Evolutionary conservation across 1,139 yeast genomes (phyloP).

Genomic region (Citeromyces hawaiiensis): DNA sequence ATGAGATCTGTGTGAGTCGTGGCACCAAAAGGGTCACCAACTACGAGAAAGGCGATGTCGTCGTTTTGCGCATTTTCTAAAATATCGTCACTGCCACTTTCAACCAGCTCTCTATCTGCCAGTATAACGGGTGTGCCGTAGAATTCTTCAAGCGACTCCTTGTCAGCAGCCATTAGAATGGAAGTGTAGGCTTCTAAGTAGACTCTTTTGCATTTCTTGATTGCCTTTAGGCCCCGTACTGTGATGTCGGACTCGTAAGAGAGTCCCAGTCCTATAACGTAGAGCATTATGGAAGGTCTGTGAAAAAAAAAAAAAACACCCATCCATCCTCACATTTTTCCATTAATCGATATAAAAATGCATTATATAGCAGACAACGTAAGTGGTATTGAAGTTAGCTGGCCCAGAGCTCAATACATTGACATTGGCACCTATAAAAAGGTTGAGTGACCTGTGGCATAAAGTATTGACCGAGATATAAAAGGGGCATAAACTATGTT

Average conservation of each 20-base stretch:
- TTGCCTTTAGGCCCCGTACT: slow-evolving; percentile 83
- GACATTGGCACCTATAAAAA: too few relatives aligned
- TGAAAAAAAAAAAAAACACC: too few relatives aligned
- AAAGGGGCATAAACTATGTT: too few relatives aligned
- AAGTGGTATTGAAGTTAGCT: too few relatives aligned
- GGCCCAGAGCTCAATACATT: too few relatives aligned
- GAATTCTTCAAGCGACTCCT: slow-evolving; percentile 53
- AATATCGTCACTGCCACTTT: slow-evolving; percentile 74
- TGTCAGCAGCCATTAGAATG: slow-evolving; percentile 84
- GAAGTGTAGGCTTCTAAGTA: slow-evolving; percentile 94
- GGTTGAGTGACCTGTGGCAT: too few relatives aligned
- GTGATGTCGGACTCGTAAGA: slow-evolving; percentile 86
- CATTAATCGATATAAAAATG: too few relatives aligned
- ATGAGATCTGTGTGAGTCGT: slow-evolving; percentile 95
- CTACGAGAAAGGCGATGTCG: slow-evolving; percentile 88
- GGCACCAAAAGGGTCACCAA: slow-evolving; percentile 97
- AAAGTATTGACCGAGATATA: too few relatives aligned
- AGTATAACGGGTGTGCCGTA: slow-evolving; percentile 77
- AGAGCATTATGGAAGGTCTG: too few relatives aligned
- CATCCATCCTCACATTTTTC: too few relatives aligned
- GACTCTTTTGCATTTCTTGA: slow-evolving; percentile 72
- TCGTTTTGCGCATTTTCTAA: slow-evolving; percentile 63
- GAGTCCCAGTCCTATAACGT: slow-evolving; percentile 82
- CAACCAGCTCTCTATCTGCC: slow-evolving; percentile 93
- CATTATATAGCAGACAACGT: too few relatives aligned